Conservation (phyloP, 2,329 filamentous ascomycete species). For the Pyrenophora teres region DNA sequence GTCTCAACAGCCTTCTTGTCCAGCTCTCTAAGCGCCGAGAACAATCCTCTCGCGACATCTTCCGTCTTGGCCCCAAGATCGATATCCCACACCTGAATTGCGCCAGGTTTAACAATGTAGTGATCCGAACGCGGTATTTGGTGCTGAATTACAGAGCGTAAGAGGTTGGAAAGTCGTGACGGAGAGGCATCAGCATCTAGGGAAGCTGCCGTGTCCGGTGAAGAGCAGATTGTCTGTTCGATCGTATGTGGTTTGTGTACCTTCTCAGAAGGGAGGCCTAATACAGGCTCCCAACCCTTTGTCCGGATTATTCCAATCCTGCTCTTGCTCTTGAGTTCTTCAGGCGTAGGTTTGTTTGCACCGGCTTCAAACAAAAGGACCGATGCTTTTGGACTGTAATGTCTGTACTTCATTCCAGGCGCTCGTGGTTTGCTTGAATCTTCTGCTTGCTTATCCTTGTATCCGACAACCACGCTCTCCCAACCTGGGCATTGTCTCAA, state of each 20-base stretch:
- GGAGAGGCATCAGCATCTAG: not conserved
- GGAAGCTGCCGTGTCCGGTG: not conserved
- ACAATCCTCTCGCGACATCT: constrained; percentile 82
- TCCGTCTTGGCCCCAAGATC: constrained; percentile 71
- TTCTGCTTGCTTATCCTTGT: constrained; percentile 72
- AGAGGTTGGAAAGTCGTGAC: constrained; percentile 34
- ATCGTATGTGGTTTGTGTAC: constrained; percentile 1
- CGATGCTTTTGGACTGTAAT: constrained; percentile 89
- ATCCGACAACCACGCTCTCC: constrained; percentile 76
- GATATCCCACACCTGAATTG: constrained; percentile 64
- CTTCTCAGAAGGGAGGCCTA: constrained; percentile 19
- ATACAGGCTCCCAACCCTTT: constrained; percentile 29
- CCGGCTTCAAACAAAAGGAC: constrained; percentile 80
- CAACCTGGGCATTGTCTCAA: constrained; percentile 76
- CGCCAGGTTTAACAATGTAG: constrained; percentile 14
- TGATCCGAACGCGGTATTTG: constrained; percentile 37
- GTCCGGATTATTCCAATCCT: constrained; percentile 50
- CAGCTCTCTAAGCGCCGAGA: constrained; percentile 82
- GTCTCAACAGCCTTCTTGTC: constrained; percentile 78
- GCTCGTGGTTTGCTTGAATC: constrained; percentile 70
- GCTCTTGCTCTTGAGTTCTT: constrained; percentile 36
- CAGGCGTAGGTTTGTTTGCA: constrained; percentile 34
- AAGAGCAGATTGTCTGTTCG: constrained; percentile 18
- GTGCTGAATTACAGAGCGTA: constrained; percentile 44
- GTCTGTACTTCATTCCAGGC: constrained; percentile 98